These are phyloP conservation scores for Ophiostoma sp. DNA, from an alignment of 2,329 filamentous ascomycete species.

Conservation along the genomic window DNA sequence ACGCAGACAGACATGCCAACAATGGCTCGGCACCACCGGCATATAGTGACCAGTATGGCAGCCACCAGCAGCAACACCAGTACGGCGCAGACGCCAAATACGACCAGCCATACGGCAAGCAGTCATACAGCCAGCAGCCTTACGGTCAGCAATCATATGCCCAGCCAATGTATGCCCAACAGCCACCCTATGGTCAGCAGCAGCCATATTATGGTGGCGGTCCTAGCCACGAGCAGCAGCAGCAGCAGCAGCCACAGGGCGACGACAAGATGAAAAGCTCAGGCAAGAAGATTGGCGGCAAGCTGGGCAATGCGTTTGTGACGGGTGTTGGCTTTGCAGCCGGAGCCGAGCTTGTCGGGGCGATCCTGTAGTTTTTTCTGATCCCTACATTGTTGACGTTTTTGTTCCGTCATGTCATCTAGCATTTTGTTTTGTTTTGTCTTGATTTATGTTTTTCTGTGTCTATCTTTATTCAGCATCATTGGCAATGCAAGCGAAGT, in stretches of 20 bases:
- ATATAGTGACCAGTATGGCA: slow-evolving; percentile 22
- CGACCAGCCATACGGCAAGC: slow-evolving; percentile 18
- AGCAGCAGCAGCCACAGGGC: slow-evolving; percentile 43
- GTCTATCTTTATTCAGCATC: background rate
- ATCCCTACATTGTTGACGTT: slow-evolving; percentile 18
- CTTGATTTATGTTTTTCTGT: background rate
- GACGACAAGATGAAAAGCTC: slow-evolving; percentile 63
- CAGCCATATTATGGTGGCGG: slow-evolving; percentile 39
- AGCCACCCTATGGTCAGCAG: slow-evolving; percentile 33
- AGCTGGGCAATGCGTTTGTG: slow-evolving; percentile 76
- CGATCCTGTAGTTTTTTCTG: slow-evolving; percentile 64
- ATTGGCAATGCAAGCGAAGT: background rate
- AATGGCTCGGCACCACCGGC: slow-evolving; percentile 22
- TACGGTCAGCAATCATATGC: slow-evolving; percentile 28
- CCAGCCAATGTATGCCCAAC: slow-evolving; percentile 22
- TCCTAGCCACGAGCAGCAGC: slow-evolving; percentile 33
- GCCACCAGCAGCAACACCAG: slow-evolving; percentile 19
- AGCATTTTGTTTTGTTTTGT: background rate
- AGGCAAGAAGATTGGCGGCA: slow-evolving; percentile 96
- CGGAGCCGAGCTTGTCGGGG: slow-evolving; percentile 83
- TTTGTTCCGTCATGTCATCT: slow-evolving; percentile 16
- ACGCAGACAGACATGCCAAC: slow-evolving; percentile 29
- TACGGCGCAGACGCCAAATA: slow-evolving; percentile 12
- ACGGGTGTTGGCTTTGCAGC: slow-evolving; percentile 91
- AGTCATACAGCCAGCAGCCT: slow-evolving; percentile 27